Conservation (phyloP, 768 basidiomycete genomes). For the Mycena vitilis region DNA sequence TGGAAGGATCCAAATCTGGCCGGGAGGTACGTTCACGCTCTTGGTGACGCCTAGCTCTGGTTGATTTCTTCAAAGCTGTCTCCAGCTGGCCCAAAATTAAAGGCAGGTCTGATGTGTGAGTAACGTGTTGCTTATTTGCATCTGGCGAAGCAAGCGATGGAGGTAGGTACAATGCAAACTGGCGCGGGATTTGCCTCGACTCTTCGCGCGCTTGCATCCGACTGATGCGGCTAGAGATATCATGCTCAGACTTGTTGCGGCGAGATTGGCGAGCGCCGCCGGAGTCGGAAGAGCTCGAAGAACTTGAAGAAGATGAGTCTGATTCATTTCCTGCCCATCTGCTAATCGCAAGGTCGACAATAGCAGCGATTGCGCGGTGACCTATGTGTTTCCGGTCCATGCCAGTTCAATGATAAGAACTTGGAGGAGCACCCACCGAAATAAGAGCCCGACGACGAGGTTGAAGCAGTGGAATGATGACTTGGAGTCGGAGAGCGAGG, state of each 20-base stretch:
- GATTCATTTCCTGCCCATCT: constrained; percentile 74
- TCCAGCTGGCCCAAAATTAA: constrained; percentile 64
- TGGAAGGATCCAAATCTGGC: constrained; percentile 21
- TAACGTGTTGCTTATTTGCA: constrained; percentile 44
- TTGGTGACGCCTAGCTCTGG: constrained; percentile 46
- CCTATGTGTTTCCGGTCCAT: constrained; percentile 29
- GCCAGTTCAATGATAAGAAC: too few species aligned
- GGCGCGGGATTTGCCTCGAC: constrained; percentile 67
- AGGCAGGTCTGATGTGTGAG: constrained; percentile 59
- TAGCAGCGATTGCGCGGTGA: constrained; percentile 66
- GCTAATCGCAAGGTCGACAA: constrained; percentile 77
- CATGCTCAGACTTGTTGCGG: constrained; percentile 65
- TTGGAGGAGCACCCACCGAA: constrained; percentile 46
- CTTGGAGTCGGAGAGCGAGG: constrained; percentile 43
- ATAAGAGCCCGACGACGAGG: constrained; percentile 52
- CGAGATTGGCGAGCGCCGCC: constrained; percentile 56
- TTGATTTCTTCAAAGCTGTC: constrained; percentile 54
- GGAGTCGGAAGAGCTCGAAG: constrained; percentile 49
- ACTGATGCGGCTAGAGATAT: constrained; percentile 68
- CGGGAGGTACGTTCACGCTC: constrained; percentile 38
- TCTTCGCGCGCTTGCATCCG: constrained; percentile 72
- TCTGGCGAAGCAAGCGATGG: constrained; percentile 42
- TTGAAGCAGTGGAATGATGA: constrained; percentile 46
- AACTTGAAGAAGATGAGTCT: constrained; percentile 40
- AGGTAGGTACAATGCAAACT: constrained; percentile 76